Conservation (phyloP, 2,329 filamentous ascomycete genomes). For the Nigrospora sphaerica region DNA sequence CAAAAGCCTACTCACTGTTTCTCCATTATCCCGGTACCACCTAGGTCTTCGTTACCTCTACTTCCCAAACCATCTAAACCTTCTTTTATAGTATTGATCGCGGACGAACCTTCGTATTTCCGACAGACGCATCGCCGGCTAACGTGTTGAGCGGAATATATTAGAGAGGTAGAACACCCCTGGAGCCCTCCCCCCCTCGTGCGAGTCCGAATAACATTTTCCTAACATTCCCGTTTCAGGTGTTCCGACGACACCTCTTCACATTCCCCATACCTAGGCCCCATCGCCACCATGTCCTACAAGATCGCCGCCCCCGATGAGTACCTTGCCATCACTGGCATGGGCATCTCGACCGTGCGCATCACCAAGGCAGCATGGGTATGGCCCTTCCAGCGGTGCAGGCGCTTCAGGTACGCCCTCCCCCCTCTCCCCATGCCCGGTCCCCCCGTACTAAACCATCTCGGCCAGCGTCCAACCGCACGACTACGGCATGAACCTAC, state of each 20-base stretch:
- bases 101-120: no score
- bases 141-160: not conserved
- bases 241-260: not conserved
- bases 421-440: not conserved
- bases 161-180: not conserved
- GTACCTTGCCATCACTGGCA: constrained; percentile 83
- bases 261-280: not conserved
- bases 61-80: no score
- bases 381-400: constrained; percentile 62
- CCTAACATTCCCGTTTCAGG: not conserved
- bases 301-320: constrained; percentile 68
- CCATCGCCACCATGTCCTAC: constrained; percentile 47
- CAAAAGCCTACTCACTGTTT: no score
- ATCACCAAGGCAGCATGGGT: constrained; percentile 75
- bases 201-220: no score
- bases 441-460: no score
- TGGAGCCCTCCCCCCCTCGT: not conserved
- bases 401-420: constrained; percentile 33
- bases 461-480: constrained; percentile 57
- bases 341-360: constrained; percentile 64
- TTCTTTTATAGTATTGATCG: no score
- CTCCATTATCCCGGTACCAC: no score
- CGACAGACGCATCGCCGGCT: not conserved
- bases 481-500: constrained; percentile 75
- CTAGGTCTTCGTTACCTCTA: no score